phyloP scores from a whole-genome alignment of 2,329 filamentous ascomycete species.

The Hymenoscyphus infarciens region DNA sequence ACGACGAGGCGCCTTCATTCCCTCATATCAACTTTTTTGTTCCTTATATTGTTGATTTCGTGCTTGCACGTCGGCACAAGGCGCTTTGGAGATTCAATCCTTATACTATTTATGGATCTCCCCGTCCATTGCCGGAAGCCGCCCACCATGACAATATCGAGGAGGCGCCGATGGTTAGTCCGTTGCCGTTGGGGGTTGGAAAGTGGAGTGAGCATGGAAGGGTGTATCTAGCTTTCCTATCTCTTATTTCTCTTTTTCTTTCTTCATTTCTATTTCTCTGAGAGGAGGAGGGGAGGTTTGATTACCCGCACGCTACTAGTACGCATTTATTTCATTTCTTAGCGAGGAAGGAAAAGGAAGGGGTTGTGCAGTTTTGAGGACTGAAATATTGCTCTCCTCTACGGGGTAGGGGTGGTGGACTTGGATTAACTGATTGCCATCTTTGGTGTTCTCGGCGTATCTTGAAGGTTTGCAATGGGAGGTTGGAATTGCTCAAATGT shows the following conservation, averaged over 20 bases:
- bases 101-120: slow-evolving; percentile 28
- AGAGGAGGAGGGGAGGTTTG: not conserved
- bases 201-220: not conserved
- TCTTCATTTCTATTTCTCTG: not conserved
- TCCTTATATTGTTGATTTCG: slow-evolving; percentile 29
- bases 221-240: not conserved
- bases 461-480: not conserved
- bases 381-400: not conserved
- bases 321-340: not conserved
- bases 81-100: slow-evolving; percentile 33
- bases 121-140: not conserved
- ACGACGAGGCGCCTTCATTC: slow-evolving; percentile 21
- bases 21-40: slow-evolving; percentile 23
- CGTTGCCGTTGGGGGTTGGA: not conserved
- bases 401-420: not conserved
- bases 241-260: not conserved
- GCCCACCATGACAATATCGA: not conserved
- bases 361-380: not conserved
- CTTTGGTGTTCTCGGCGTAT: not conserved
- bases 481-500: too few species aligned
- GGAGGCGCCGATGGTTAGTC: not conserved
- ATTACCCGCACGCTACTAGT: not conserved
- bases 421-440: not conserved
- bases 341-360: not conserved
- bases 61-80: slow-evolving; percentile 26